Evolutionary conservation across 176 grass and related monocot genomes (phyloP), one percentile per base, ranked within the genome.

Genomic region (Phyllostachys edulis): DNA sequence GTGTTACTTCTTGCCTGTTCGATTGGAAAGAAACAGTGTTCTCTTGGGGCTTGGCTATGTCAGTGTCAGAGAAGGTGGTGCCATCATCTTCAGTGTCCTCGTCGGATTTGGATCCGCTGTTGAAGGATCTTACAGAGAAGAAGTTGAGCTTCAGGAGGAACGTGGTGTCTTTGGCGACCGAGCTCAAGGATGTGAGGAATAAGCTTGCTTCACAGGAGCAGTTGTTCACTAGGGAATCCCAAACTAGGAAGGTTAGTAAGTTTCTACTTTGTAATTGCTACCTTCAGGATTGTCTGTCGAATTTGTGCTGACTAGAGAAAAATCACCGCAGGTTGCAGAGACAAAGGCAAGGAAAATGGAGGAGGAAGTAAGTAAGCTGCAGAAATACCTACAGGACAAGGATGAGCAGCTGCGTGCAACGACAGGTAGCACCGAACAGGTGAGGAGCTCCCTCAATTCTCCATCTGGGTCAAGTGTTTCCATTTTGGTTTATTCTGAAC

Each of bases 121-220:
- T 98, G 82, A 95, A 85, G 68, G 96, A 96, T 88, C 87, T 98
- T n/a, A 85, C 91, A 9, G 89, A 99, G 88, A 95, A 96, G 84
- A 99, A 94, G 63, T 41, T 99, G 74, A 99, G 83, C 84, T 96
- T 99, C 26, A 83, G 89, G 75, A 93, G 83, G 57, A 99, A 94
- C 45, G 93, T 99, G 47, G 93, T 92, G 26, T 90, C 89, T 0
- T 52, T 96, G 71, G 96, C 93, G 1, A 74, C 91, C 0, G 96
- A 99, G 91, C 93, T 99, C 14, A 99, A 96, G 78, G 93, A 92
- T 89, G 93, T 81, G 26, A 81, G 91, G 50, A 64, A 20, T 16
- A 85, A 82, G 67, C 76, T 98, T 79, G 87, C 83, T 64, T 85
- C 85, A 0, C 93, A 93, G 84, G 83, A 98, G 12, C 81, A 94